Conservation (phyloP, 805 yeast genomes). For the Zygosaccharomyces gambellarensis region DNA sequence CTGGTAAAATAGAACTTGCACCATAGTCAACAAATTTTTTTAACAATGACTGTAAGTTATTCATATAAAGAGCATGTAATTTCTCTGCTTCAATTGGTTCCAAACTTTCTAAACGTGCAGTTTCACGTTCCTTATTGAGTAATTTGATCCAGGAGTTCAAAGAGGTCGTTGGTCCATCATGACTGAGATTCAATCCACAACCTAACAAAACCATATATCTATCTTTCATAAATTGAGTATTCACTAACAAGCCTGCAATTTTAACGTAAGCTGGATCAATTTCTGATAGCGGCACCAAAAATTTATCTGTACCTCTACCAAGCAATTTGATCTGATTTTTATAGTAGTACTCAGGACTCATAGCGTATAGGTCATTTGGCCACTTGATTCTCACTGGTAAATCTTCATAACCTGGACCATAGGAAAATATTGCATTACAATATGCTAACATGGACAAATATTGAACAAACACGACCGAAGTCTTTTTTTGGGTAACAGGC, state of each 20-base stretch:
- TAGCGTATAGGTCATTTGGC: constrained; percentile 91
- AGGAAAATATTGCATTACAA: constrained; percentile 65
- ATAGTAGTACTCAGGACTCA: constrained; percentile 56
- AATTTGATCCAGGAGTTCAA: constrained; percentile 62
- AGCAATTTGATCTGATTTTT: constrained; percentile 25
- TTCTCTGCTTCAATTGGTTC: constrained; percentile 43
- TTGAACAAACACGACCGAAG: constrained; percentile 78
- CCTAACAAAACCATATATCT: constrained; percentile 72
- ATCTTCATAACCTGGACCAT: constrained; percentile 59
- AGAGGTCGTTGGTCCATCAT: constrained; percentile 90
- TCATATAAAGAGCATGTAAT: constrained; percentile 55
- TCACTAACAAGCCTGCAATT: constrained; percentile 79
- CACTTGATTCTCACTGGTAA: constrained; percentile 83
- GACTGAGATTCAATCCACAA: constrained; percentile 77
- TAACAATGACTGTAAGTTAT: constrained; percentile 59
- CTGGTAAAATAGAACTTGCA: constrained; percentile 56
- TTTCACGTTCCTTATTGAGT: constrained; percentile 49
- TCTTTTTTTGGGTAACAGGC: constrained; percentile 39
- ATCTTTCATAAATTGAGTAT: constrained; percentile 60
- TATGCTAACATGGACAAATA: constrained; percentile 79
- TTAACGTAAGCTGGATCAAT: constrained; percentile 67
- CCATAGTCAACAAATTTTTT: constrained; percentile 59
- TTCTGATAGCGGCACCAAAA: constrained; percentile 41
- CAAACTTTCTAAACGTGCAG: constrained; percentile 40
- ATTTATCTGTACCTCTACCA: constrained; percentile 23